These are phyloP conservation scores for Aspergillus baeticus DNA, from an alignment of 495 filamentous ascomycete genomes.

Conservation along the genomic window DNA sequence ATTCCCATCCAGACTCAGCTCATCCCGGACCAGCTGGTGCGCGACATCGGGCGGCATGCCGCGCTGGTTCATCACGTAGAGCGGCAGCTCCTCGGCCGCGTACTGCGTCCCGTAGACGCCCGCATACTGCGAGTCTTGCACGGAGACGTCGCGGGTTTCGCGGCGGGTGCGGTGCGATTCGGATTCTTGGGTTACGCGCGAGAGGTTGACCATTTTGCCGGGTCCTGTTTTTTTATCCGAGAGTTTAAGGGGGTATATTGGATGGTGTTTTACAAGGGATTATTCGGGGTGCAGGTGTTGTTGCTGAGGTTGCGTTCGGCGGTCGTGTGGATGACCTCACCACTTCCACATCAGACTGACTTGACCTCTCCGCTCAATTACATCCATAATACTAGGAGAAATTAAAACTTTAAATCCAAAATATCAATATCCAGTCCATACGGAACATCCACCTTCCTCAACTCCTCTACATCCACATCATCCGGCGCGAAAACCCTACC, in stretches of 20 bases:
- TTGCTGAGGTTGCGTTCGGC: too few relatives aligned
- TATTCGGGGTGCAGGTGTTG: too few relatives aligned
- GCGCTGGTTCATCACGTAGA: slow-evolving; percentile 71
- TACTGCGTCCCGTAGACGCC: slow-evolving; percentile 72
- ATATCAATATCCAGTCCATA: slow-evolving; percentile 20
- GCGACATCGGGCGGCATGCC: slow-evolving; percentile 80
- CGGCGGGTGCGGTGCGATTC: slow-evolving; percentile 6
- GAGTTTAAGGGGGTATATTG: too few relatives aligned
- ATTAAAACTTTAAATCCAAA: slow-evolving; percentile 11
- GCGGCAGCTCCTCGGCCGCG: slow-evolving; percentile 70
- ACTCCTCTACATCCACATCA: slow-evolving; percentile 12
- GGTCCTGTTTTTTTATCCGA: too few relatives aligned
- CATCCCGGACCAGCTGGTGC: slow-evolving; percentile 85
- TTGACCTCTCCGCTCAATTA: too few relatives aligned
- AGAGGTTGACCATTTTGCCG: slow-evolving; percentile 19
- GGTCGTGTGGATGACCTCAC: background rate
- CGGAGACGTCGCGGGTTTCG: slow-evolving; percentile 2
- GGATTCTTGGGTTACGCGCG: slow-evolving; percentile 15
- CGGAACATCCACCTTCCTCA: slow-evolving; percentile 18
- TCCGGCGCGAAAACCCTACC: slow-evolving; percentile 19
- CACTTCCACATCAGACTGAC: background rate
- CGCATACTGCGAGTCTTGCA: slow-evolving; percentile 46
- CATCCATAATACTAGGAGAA: background rate
- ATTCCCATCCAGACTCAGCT: slow-evolving; percentile 82
- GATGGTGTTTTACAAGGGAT: too few relatives aligned